Percentiles rank a stretch among this genome's conserved stretches.
Conservation (phyloP, 345 rosid species). For the Eucalyptus curtisii region DNA sequence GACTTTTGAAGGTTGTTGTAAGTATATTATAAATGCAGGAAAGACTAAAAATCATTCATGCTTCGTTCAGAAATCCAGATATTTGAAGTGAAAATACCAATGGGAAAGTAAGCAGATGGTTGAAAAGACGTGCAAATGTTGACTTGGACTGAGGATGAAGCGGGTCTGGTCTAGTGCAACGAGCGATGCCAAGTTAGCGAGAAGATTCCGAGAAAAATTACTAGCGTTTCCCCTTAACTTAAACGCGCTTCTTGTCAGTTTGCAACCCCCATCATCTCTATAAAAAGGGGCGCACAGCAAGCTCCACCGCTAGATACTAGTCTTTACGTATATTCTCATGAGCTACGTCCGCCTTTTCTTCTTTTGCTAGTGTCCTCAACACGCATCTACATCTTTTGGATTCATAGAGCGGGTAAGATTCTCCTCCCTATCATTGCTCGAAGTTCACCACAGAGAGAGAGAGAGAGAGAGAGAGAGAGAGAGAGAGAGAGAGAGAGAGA, state of each 20-base stretch:
- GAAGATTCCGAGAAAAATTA: neutral
- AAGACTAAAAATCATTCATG: too few relatives aligned
- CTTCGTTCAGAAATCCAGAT: too few relatives aligned
- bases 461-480: neutral
- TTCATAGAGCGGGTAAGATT: neutral
- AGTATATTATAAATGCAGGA: too few relatives aligned
- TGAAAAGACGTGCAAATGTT: neutral
- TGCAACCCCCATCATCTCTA: neutral
- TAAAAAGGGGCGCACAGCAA: neutral
- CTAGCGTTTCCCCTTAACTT: neutral
- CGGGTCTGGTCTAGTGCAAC: neutral
- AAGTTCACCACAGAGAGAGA: neutral
- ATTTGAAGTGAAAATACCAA: too few relatives aligned
- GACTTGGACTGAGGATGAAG: neutral
- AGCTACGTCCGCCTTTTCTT: neutral
- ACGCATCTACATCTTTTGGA: neutral
- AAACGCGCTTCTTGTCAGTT: neutral
- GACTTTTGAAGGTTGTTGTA: too few relatives aligned
- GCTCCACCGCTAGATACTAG: neutral
- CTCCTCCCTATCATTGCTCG: neutral
- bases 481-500: neutral
- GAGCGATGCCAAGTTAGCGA: neutral
- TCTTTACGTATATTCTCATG: neutral
- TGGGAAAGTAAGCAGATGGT: too few relatives aligned
- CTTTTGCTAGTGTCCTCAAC: neutral